Percentiles rank a stretch among this genome's conserved stretches.
phyloP scores from a whole-genome alignment of 2,329 filamentous ascomycete genomes.

The Fusarium lyarnte region DNA sequence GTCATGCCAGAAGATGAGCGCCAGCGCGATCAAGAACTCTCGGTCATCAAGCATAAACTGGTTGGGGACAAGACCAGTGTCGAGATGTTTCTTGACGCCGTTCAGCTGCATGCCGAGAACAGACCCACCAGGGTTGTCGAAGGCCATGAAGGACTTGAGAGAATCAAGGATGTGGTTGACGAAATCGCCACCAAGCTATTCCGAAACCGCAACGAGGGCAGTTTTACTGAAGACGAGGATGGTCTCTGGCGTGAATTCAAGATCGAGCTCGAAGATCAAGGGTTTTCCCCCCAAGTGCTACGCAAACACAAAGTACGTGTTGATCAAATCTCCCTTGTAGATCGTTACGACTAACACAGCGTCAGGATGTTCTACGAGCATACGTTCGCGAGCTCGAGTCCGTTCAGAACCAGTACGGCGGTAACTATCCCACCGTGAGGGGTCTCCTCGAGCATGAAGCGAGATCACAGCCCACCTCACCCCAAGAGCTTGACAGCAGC shows the following conservation, averaged over 20 bases:
- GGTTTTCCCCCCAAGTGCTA: conserved; percentile 65
- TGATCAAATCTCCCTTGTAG: conserved; percentile 1
- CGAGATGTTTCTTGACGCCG: conserved; percentile 65
- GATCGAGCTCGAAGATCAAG: conserved; percentile 65
- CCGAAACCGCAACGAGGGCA: conserved; percentile 51
- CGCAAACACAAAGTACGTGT: conserved; percentile 65
- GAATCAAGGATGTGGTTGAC: conserved; percentile 70
- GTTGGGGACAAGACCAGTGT: conserved; percentile 62
- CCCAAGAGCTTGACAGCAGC: conserved; percentile 49
- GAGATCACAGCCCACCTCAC: conserved; percentile 43
- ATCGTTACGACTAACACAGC: conserved; percentile 30
- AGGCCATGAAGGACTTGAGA: conserved; percentile 56
- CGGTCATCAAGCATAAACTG: conserved; percentile 57
- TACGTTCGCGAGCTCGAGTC: conserved; percentile 70
- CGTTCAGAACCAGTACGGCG: conserved; percentile 54
- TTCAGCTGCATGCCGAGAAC: conserved; percentile 61
- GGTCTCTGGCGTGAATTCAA: conserved; percentile 68
- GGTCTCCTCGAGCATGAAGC: conserved; percentile 61
- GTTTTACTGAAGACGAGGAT: conserved; percentile 57
- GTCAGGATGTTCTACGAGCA: conserved; percentile 66
- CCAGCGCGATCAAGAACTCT: conserved; percentile 51
- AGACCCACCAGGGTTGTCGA: conserved; percentile 47
- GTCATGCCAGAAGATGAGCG: conserved; percentile 44
- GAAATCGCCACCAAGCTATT: conserved; percentile 63
- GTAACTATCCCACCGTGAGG: conserved; percentile 60